phyloP scores from a whole-genome alignment of 106 monocot species.

The Dioscorea alata region DNA sequence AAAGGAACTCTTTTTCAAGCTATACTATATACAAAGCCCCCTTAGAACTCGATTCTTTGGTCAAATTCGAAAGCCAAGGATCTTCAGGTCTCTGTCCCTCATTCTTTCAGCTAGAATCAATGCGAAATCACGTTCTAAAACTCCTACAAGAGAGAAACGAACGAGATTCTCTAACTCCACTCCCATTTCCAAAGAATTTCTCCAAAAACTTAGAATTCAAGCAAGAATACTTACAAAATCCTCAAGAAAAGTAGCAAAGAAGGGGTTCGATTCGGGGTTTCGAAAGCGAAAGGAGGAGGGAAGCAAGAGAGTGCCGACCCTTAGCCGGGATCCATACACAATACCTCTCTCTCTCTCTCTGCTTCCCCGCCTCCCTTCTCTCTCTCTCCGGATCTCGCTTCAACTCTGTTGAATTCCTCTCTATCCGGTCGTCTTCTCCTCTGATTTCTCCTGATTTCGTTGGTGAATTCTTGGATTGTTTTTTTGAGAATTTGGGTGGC shows the following conservation, averaged over 20 bases:
- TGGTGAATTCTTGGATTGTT: too few species aligned
- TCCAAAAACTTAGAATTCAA: background rate
- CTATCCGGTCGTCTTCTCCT: background rate
- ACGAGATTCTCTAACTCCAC: background rate
- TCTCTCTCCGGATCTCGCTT: background rate
- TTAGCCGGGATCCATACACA: background rate
- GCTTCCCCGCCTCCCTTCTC: constrained; percentile 1
- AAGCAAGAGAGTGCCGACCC: background rate
- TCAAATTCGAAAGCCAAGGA: background rate
- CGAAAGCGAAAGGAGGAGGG: constrained; percentile 3
- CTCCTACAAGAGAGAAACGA: background rate
- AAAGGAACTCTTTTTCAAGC: background rate
- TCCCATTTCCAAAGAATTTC: background rate
- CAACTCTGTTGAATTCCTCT: background rate
- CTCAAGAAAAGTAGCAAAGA: background rate
- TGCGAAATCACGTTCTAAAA: background rate
- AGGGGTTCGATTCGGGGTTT: background rate
- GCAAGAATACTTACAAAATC: background rate
- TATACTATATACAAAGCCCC: background rate
- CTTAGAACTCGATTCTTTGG: background rate
- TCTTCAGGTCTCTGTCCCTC: background rate
- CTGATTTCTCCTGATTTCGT: background rate
- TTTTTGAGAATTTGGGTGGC: too few species aligned
- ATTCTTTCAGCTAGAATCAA: background rate
- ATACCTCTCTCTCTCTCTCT: background rate